A percentile compares a stretch with the other conserved stretches of the same genome.
Evolutionary conservation across 495 filamentous ascomycete genomes (phyloP).

Genomic region (Choiromyces venosus): DNA sequence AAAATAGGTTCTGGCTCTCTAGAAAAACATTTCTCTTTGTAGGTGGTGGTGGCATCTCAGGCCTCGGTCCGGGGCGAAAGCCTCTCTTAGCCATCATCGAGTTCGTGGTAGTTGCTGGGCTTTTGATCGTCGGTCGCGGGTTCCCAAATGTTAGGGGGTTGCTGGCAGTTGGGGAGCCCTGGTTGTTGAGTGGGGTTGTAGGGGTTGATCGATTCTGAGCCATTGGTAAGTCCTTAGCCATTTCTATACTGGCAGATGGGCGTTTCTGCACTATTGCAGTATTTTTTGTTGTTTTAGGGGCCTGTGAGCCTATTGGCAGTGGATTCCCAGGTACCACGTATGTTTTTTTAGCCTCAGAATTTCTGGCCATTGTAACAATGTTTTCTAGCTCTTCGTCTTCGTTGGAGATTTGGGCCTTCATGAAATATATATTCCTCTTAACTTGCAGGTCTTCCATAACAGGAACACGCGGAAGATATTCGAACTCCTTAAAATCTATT

Average conservation of each 20-base stretch:
- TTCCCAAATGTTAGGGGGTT: too few relatives aligned
- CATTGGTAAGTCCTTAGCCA: not conserved
- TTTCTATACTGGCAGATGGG: not conserved
- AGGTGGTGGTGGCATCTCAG: too few relatives aligned
- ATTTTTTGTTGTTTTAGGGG: too few relatives aligned
- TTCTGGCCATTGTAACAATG: conserved; percentile 43
- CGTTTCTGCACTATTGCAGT: not conserved
- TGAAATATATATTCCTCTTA: conserved; percentile 49
- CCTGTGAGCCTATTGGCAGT: not conserved
- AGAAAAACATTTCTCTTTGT: not conserved
- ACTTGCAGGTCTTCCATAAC: conserved; percentile 66
- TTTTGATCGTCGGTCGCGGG: too few relatives aligned
- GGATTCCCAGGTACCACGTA: not conserved
- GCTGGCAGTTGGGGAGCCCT: too few relatives aligned
- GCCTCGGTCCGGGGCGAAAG: too few relatives aligned
- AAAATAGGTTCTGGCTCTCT: not conserved
- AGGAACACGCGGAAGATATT: conserved; percentile 64
- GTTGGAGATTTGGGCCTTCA: conserved; percentile 76
- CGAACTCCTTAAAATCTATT: conserved; percentile 52
- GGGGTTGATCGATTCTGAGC: not conserved
- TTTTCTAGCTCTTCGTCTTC: conserved; percentile 69
- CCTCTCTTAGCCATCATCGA: not conserved
- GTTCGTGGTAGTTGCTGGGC: not conserved
- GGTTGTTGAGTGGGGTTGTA: not conserved
- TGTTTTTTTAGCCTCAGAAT: too few relatives aligned